Conservation (phyloP, 2,329 filamentous ascomycete species). For the Lecanicillium sp. region DNA sequence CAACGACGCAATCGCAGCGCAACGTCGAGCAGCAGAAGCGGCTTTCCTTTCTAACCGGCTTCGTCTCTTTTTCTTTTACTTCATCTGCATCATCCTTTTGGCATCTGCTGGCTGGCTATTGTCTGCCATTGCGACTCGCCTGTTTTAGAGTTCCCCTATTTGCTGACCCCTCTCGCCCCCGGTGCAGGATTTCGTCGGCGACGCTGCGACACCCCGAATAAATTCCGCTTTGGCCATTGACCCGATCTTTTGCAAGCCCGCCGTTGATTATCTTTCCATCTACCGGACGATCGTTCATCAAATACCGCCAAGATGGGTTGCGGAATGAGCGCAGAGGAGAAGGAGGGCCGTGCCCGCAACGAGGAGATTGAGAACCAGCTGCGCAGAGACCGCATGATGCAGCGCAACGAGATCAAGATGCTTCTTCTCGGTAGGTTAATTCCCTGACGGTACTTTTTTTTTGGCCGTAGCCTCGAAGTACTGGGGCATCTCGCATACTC, state of each 20-base stretch:
- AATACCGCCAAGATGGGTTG: conserved; percentile 84
- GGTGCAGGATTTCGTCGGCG: conserved; percentile 5
- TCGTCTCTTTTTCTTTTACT: neutral
- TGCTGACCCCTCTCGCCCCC: conserved; percentile 7
- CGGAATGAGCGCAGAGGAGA: conserved; percentile 99
- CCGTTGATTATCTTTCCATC: neutral
- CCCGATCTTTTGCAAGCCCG: conserved; percentile 1
- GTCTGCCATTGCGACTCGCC: neutral
- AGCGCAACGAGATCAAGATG: conserved; percentile 99
- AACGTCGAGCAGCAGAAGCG: no score
- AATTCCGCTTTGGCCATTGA: neutral
- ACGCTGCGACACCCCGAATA: neutral
- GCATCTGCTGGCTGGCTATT: no score
- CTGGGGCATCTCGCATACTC: no score
- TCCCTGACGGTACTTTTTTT: no score
- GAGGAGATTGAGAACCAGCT: conserved; percentile 99
- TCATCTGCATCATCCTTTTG: no score
- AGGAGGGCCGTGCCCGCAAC: conserved; percentile 99
- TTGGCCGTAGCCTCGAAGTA: no score
- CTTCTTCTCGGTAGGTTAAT: conserved; percentile 71
- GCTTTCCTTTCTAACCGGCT: no score
- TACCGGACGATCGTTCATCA: conserved; percentile 12
- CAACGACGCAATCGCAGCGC: no score
- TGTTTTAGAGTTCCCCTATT: conserved; percentile 7
- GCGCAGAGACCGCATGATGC: conserved; percentile 97